Evolutionary conservation across 1,284 basidiomycete genomes (phyloP), one percentile per base, ranked within the genome.

Genomic region (Fomitopsis pinicola): DNA sequence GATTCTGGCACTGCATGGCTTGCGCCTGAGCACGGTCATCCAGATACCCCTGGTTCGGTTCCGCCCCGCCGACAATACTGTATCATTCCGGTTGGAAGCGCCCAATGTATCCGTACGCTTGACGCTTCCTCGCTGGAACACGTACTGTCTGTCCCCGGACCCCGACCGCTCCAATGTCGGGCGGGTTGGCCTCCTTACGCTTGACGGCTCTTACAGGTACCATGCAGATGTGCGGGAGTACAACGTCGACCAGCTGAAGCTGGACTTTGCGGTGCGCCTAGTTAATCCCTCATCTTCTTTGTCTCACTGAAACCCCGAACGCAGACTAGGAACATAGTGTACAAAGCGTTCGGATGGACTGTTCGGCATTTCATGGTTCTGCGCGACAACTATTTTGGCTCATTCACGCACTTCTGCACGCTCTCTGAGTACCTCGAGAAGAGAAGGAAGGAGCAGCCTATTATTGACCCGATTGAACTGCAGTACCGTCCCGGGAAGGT

Each of bases 361-460:
- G 83, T 95, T 60, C 86, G 95, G 38, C 87, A 94, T 68, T 80
- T 95, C 66, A 91, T 98, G 86, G 86, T 90, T 53, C 70, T 97
- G 58, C 86, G 90, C 59, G 94, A 96, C 68, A 97, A 97, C 72
- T 97, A 97, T 73, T 87, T 97, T 60, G 95, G 95, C 19, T 82
- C 84, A 4, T 97, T 95, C 73, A 97, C 94, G 1, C 91, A 95
- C 67, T 97, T 95, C 69, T 88, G 88, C 7, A 96, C 93, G 0
- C 80, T 94, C 56, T 83, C 83, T 35, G 95, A 97, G 76, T 95
- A 92, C 71, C 77, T 94, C 57, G 84, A 88, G 59, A 89, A 87
- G 71, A 82, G 84, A 33, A 81, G 78, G 58, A 79, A 77, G 61
- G 82, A 82, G 5, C 74, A 81, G 5, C 80, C 84, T 26, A 78